phyloP scores from a whole-genome alignment of 495 filamentous ascomycete genomes.

The Beverwykella pulmonaria region DNA sequence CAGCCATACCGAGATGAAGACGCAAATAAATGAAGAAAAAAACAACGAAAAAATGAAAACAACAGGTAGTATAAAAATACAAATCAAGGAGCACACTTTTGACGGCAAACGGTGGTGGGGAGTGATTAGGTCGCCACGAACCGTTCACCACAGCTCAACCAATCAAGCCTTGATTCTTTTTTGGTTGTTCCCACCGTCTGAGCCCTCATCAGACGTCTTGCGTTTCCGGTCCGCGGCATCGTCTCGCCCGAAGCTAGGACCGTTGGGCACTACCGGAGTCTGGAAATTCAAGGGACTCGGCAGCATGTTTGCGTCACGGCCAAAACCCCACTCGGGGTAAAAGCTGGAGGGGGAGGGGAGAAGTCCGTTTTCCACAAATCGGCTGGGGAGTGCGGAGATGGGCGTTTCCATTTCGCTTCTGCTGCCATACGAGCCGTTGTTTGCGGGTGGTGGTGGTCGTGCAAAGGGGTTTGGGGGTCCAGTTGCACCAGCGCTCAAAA shows the following conservation, averaged over 20 bases:
- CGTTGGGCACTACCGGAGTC: conserved; percentile 74
- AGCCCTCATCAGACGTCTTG: conserved; percentile 44
- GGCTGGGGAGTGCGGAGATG: conserved; percentile 92
- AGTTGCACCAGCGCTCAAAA: conserved; percentile 87
- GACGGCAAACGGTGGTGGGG: background rate
- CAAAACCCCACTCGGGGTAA: conserved; percentile 87
- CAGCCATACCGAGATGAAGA: background rate
- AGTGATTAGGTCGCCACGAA: background rate
- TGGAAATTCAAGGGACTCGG: conserved; percentile 90
- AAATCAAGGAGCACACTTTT: background rate
- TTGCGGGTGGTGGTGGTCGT: conserved; percentile 70
- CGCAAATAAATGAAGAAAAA: background rate
- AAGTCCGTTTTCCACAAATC: conserved; percentile 82
- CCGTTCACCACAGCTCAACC: background rate
- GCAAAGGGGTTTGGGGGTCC: conserved; percentile 97
- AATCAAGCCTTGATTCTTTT: conserved; percentile 30
- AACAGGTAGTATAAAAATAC: no score
- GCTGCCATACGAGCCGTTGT: conserved; percentile 55
- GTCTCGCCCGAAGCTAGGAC: conserved; percentile 47
- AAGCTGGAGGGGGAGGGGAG: conserved; percentile 87
- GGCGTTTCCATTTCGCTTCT: conserved; percentile 88
- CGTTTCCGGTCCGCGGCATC: conserved; percentile 47
- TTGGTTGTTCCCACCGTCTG: conserved; percentile 27
- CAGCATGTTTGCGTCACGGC: conserved; percentile 74
- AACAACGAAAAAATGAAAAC: background rate